phyloP scores from a whole-genome alignment of 306 rosid species.

The Medicago arabica region DNA sequence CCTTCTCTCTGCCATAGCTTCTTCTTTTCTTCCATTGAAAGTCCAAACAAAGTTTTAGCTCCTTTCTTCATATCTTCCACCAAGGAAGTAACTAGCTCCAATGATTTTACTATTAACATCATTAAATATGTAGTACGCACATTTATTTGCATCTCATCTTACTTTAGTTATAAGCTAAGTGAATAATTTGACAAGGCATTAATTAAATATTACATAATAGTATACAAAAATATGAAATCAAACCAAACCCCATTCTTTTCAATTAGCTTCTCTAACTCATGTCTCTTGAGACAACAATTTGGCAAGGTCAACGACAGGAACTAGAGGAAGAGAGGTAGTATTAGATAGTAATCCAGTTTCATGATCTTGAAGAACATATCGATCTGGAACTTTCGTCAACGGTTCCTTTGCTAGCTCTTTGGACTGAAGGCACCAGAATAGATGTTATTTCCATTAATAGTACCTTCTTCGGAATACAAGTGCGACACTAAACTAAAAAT shows the following conservation, averaged over 20 bases:
- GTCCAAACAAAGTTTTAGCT: too few species aligned
- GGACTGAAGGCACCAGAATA: slow-evolving; percentile 38
- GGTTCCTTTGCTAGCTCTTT: slow-evolving; percentile 35
- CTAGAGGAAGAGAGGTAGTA: slow-evolving; percentile 20
- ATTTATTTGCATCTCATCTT: too few species aligned
- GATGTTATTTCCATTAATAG: slow-evolving; percentile 1
- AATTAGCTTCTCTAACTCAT: slow-evolving; percentile 47
- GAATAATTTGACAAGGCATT: neutral
- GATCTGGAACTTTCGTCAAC: slow-evolving; percentile 35
- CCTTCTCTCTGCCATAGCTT: too few species aligned
- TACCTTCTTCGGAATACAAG: neutral
- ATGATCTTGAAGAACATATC: slow-evolving; percentile 36
- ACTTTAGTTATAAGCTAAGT: too few species aligned
- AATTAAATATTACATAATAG: neutral
- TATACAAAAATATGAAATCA: neutral
- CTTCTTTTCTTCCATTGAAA: too few species aligned
- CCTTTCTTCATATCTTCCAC: too few species aligned
- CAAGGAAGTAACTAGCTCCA: too few species aligned
- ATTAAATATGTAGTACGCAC: too few species aligned
- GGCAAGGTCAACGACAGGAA: slow-evolving; percentile 49
- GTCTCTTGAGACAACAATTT: slow-evolving; percentile 37
- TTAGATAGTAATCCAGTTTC: slow-evolving; percentile 10
- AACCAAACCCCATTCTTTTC: slow-evolving; percentile 65
- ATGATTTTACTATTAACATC: too few species aligned
- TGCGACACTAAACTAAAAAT: neutral